Evolutionary conservation across 164 flowering plant species (phyloP), one percentile per base, ranked within the genome.

Genomic region (Brasenia schreberi): DNA sequence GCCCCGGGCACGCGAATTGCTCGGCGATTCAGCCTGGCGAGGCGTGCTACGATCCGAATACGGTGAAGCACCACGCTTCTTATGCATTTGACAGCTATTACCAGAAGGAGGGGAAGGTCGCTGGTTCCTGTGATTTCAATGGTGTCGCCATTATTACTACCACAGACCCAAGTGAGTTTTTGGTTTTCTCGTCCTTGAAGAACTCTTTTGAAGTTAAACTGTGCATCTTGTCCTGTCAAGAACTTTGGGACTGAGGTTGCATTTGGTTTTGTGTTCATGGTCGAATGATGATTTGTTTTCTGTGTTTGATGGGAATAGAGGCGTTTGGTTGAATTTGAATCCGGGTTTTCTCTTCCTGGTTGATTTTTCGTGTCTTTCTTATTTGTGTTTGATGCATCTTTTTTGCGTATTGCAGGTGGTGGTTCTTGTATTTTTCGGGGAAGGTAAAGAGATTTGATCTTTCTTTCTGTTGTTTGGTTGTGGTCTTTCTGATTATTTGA

Each of bases 61-160:
- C 80, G 74, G 95, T 89, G 69, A 81, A 72, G 78, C 80, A 71
- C 64, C 98, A 94, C 70, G 98, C 98, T 43, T 83, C 96, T 0
- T 94, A 80, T 78, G 98, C 97, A 5, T 94, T 94, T 72, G 93
- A 94, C 79, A 86, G 95, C 69, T 94, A 94, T 75, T 94, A 89
- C 71, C 93, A 94, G 78, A 89, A 76, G 68, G 82, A 83, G 74
- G 93, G 91, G 76, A 85, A 64, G 75, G 61, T 72, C 58, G 42
- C 86, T 27, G 90, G 93, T 7, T 83, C 98, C 18, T 94, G 98
- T 66, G 95, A 94, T 74, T 94, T 94, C 82, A 89, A 94, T 64
- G 97, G 97, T n/a, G 85, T 77, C 27, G 98, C 97, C 74, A 83
- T 77, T 75, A 83, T 94, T 79, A 91, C 97, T 69, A 94, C 98